Conservation (phyloP, 2,329 filamentous ascomycete genomes). For the Bipolaris zeicola region DNA sequence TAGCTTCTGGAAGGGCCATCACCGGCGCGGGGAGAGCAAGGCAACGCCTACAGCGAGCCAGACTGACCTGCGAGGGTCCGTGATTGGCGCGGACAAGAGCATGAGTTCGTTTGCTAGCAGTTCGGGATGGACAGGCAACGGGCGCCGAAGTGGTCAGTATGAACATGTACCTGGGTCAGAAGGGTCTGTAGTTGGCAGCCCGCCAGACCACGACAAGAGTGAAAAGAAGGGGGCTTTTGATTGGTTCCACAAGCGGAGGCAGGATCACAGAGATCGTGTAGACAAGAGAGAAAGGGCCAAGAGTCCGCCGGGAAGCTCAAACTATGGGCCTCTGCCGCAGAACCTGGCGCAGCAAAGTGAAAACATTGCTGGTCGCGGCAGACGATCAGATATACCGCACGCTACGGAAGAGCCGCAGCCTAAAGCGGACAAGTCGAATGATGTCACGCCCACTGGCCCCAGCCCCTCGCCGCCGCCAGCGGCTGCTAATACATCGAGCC, state of each 20-base stretch:
- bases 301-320: slow-evolving; percentile 53
- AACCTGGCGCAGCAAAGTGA: slow-evolving; percentile 30
- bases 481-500: not conserved
- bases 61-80: slow-evolving; percentile 44
- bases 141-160: slow-evolving; percentile 41
- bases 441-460: slow-evolving; percentile 27
- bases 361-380: slow-evolving; percentile 23
- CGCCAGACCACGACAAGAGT: slow-evolving; percentile 45
- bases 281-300: slow-evolving; percentile 60
- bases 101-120: slow-evolving; percentile 49
- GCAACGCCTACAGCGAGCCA: slow-evolving; percentile 46
- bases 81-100: slow-evolving; percentile 46
- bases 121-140: slow-evolving; percentile 33
- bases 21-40: slow-evolving; percentile 45
- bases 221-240: slow-evolving; percentile 66
- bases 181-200: slow-evolving; percentile 40
- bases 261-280: slow-evolving; percentile 62
- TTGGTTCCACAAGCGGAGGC: slow-evolving; percentile 69
- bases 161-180: slow-evolving; percentile 40
- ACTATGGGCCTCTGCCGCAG: slow-evolving; percentile 26
- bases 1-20: slow-evolving; percentile 74
- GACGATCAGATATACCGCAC: slow-evolving; percentile 36
- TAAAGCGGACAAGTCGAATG: slow-evolving; percentile 23
- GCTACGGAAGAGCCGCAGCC: slow-evolving; percentile 12
- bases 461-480: slow-evolving; percentile 11